These are phyloP conservation scores for Rhizopogon vulgaris DNA, from an alignment of 768 basidiomycete genomes.

Conservation along the genomic window DNA sequence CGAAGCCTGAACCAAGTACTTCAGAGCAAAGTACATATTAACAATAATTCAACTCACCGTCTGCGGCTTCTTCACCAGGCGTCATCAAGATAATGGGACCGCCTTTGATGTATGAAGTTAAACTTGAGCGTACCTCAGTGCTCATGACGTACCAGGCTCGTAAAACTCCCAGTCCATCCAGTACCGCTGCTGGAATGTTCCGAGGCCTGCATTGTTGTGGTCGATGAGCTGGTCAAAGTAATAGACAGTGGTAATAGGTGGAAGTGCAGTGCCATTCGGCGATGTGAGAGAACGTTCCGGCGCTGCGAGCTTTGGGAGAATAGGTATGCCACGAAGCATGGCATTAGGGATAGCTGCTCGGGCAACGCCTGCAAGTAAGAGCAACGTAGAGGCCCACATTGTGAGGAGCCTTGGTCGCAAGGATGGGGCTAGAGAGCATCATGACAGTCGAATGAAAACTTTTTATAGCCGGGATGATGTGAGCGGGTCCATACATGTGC, in stretches of 20 bases:
- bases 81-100: slow-evolving; percentile 32
- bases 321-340: slow-evolving; percentile 13
- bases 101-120: slow-evolving; percentile 2
- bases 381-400: too few species aligned
- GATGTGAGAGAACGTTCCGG: slow-evolving; percentile 7
- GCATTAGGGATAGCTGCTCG: slow-evolving; percentile 12
- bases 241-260: slow-evolving; percentile 21
- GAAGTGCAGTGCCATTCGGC: slow-evolving; percentile 18
- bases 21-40: not conserved
- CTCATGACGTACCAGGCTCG: slow-evolving; percentile 32
- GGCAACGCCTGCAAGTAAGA: too few species aligned
- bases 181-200: slow-evolving; percentile 71
- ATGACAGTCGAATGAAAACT: too few species aligned
- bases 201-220: slow-evolving; percentile 47
- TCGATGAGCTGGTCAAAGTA: slow-evolving; percentile 32
- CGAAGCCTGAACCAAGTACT: slow-evolving; percentile 16
- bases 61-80: slow-evolving; percentile 59
- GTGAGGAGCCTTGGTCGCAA: too few species aligned
- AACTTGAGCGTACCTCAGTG: too few species aligned
- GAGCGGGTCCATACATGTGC: too few species aligned
- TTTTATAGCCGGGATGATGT: too few species aligned
- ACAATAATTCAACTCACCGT: slow-evolving; percentile 15
- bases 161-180: slow-evolving; percentile 69
- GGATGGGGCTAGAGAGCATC: too few species aligned
- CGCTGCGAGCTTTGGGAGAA: slow-evolving; percentile 9